Evolutionary conservation across 345 rosid genomes (phyloP).

Genomic region (Citrus sp.): DNA sequence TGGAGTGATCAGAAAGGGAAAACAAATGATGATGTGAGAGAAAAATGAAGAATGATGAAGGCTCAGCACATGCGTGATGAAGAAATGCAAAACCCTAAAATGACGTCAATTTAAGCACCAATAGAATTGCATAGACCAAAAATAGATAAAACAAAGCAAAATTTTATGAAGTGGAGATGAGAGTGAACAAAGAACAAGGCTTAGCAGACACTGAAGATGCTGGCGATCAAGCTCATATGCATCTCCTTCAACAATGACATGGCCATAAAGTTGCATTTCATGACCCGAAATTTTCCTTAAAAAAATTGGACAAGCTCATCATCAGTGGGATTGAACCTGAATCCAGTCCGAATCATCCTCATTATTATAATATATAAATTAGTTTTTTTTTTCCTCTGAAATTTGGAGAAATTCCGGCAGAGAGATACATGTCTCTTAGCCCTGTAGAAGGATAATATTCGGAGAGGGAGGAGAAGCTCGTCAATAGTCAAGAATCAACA

Average conservation of each 20-base stretch:
- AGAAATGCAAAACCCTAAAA: no score
- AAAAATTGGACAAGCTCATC: slow-evolving; percentile 22
- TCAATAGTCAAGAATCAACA: no score
- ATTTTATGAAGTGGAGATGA: no score
- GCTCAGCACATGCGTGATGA: no score
- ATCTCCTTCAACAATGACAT: slow-evolving; percentile 11
- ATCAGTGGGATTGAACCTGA: slow-evolving; percentile 30
- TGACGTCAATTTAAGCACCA: no score
- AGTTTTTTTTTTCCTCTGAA: no score
- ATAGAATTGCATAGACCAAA: no score
- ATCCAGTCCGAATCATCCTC: slow-evolving; percentile 16
- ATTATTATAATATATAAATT: not conserved
- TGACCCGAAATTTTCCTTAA: slow-evolving; percentile 10
- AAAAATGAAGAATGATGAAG: no score
- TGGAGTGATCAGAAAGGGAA: no score
- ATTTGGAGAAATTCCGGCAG: not conserved
- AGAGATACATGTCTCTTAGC: not conserved
- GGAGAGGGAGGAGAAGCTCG: no score
- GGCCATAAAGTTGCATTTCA: slow-evolving; percentile 13
- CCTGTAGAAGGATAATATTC: not conserved
- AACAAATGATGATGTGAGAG: no score
- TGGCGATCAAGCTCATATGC: slow-evolving; percentile 20
- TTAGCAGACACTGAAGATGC: slow-evolving; percentile 11
- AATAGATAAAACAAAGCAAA: no score
- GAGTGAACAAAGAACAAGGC: not conserved